These are phyloP conservation scores for Setaria italica DNA, from an alignment of 202 grass and related monocot species.

Conservation along the genomic window DNA sequence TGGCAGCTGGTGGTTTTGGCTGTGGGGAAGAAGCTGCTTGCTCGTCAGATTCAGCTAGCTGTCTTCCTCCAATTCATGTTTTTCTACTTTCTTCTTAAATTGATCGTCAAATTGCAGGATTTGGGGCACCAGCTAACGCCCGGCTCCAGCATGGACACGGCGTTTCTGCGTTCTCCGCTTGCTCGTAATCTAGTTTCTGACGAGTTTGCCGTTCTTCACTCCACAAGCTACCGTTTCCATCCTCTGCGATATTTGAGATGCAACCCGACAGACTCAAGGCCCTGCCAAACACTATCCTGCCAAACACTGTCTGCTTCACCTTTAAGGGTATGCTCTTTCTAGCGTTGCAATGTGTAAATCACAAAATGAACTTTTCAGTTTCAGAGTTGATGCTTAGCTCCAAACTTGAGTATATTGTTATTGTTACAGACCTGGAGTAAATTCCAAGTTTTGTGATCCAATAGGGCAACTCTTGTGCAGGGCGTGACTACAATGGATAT, in stretches of 20 bases:
- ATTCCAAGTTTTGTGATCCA: too few relatives aligned
- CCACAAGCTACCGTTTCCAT: background rate
- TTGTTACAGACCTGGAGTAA: too few relatives aligned
- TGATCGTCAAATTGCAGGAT: slow-evolving; percentile 33
- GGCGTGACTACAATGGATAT: too few relatives aligned
- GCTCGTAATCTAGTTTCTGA: background rate
- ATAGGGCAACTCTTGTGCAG: too few relatives aligned
- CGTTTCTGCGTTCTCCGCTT: slow-evolving; percentile 22
- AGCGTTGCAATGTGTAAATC: background rate
- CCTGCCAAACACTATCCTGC: background rate
- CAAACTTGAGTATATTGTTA: too few relatives aligned
- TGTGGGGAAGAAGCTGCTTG: background rate
- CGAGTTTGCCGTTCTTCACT: too few relatives aligned
- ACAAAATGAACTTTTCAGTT: background rate
- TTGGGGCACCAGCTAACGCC: background rate
- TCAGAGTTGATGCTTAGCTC: background rate
- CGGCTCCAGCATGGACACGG: slow-evolving; percentile 31
- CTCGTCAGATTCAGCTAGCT: slow-evolving; percentile 12
- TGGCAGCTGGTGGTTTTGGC: background rate
- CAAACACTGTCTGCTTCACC: background rate
- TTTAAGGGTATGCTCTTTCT: slow-evolving; percentile 49
- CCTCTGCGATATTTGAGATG: slow-evolving; percentile 3
- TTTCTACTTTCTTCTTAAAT: background rate
- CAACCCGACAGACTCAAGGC: background rate
- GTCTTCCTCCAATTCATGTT: background rate